Conservation (phyloP, 148 eudicot species). For the Vaccinium myrtillus region DNA sequence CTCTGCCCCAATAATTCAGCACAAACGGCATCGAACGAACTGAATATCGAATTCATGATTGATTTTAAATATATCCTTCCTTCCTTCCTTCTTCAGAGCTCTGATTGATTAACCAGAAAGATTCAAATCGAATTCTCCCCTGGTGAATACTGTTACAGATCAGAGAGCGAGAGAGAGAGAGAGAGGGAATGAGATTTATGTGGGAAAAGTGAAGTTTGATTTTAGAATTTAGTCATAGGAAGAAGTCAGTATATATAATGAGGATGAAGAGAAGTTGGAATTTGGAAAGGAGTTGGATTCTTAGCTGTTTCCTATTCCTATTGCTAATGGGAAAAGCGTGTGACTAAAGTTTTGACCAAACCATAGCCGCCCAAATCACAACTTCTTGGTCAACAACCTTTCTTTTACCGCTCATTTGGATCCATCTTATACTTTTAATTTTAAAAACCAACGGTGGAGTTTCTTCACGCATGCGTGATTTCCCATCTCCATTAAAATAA, state of each 20-base stretch:
- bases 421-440: not conserved
- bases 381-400: not conserved
- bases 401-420: not conserved
- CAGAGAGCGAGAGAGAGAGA: not conserved
- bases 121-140: not conserved
- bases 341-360: too few relatives aligned
- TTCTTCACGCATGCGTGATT: too few relatives aligned
- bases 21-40: slow-evolving; percentile 38
- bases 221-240: not conserved
- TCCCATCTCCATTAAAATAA: too few relatives aligned
- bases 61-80: not conserved
- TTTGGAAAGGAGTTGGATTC: not conserved
- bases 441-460: too few relatives aligned
- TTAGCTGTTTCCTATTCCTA: not conserved
- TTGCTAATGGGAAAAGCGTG: too few relatives aligned
- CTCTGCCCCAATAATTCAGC: slow-evolving; percentile 31
- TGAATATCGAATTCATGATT: slow-evolving; percentile 42
- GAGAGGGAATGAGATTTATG: not conserved
- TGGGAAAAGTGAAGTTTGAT: not conserved
- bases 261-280: not conserved
- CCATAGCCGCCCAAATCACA: too few relatives aligned
- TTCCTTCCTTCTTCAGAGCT: too few relatives aligned
- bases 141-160: too few relatives aligned
- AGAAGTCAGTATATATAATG: not conserved
- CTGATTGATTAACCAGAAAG: not conserved